These are phyloP conservation scores for Chlorella sp. DNA, from an alignment of 139 green algal species.

Conservation along the genomic window DNA sequence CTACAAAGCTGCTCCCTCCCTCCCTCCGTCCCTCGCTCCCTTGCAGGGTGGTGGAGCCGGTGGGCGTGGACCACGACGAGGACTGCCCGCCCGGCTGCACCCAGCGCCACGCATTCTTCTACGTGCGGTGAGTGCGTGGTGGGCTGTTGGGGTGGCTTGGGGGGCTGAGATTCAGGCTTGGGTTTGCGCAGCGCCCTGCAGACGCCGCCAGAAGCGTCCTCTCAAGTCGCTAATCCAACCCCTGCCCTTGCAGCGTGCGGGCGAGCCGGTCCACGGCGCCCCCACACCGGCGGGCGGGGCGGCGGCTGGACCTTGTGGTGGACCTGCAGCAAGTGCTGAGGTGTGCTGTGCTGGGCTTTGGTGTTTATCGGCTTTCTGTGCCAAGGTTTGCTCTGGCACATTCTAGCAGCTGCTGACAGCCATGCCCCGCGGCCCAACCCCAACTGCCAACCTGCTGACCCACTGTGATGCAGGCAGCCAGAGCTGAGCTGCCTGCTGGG, in stretches of 20 bases:
- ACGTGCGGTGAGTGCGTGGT: slow-evolving; percentile 5
- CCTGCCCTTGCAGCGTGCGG: not conserved
- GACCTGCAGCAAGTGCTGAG: slow-evolving; percentile 42
- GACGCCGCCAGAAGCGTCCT: no score
- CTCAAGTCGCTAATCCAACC: no score
- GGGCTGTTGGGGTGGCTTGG: no score
- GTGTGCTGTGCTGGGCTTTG: not conserved
- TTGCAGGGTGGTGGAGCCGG: slow-evolving; percentile 26
- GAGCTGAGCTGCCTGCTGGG: slow-evolving; percentile 12
- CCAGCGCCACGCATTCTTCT: slow-evolving; percentile 7
- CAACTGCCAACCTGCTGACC: no score
- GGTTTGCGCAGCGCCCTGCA: no score
- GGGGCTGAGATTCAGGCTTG: no score
- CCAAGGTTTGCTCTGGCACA: not conserved
- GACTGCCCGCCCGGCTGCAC: slow-evolving; percentile 18
- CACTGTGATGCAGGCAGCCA: slow-evolving; percentile 15
- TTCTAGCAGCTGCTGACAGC: no score
- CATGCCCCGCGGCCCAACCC: no score
- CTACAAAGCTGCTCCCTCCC: not conserved
- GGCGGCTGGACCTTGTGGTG: slow-evolving; percentile 50
- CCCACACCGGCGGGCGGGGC: not conserved
- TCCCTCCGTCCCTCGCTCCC: no score
- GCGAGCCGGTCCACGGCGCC: slow-evolving; percentile 10
- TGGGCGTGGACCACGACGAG: slow-evolving; percentile 26
- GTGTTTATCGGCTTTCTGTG: not conserved